A percentile compares a stretch with the other conserved stretches of the same genome.
phyloP scores from a whole-genome alignment of 2,329 filamentous ascomycete species.

The Elsinoe ampelina region DNA sequence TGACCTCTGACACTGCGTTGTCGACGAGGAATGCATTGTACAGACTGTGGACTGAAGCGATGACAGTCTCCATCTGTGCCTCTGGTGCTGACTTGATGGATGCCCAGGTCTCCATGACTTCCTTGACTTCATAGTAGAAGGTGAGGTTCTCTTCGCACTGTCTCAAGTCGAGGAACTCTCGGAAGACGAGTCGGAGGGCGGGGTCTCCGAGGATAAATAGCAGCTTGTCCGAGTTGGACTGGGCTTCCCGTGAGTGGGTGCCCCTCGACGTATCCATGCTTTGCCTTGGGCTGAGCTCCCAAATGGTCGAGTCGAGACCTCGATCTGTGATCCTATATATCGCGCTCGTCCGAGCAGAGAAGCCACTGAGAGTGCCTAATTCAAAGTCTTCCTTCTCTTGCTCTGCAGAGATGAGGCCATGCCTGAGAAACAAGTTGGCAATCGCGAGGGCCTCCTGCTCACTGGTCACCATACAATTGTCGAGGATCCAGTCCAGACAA shows the following conservation, averaged over 20 bases:
- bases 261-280: not conserved
- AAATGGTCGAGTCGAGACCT: not conserved
- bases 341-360: not conserved
- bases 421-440: not conserved
- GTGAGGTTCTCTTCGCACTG: not conserved
- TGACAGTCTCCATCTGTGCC: not conserved
- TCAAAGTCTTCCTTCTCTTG: not conserved
- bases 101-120: not conserved
- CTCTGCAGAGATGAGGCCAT: not conserved
- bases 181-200: not conserved
- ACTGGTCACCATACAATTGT: not conserved
- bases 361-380: not conserved
- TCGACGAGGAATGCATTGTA: constrained; percentile 1
- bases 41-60: not conserved
- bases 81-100: not conserved
- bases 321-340: not conserved
- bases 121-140: not conserved
- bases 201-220: not conserved
- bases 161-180: not conserved
- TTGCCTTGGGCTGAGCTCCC: not conserved
- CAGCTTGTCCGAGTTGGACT: not conserved
- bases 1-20: not conserved
- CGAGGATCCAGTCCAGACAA: not conserved
- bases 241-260: not conserved
- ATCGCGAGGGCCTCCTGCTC: not conserved